phyloP scores from a whole-genome alignment of 371 early-diverging fungal genomes.

The Quaeritorhiza haematococci region DNA sequence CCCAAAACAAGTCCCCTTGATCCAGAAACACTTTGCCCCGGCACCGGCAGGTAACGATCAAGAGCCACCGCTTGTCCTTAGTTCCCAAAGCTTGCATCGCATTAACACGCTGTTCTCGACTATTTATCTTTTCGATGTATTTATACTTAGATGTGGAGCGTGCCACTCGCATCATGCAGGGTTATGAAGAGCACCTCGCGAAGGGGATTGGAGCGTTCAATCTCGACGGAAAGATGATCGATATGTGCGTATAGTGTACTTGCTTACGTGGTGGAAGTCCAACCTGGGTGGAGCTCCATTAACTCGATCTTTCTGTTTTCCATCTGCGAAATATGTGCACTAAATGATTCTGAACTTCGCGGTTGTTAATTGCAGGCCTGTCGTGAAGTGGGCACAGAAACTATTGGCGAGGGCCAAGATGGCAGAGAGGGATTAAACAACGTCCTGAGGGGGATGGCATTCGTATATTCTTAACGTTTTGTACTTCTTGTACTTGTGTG shows the following conservation, averaged over 20 bases:
- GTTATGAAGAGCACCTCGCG: constrained; percentile 56
- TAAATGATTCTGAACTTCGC: neutral
- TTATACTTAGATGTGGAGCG: constrained; percentile 46
- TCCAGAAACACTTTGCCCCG: constrained; percentile 74
- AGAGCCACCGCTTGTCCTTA: neutral
- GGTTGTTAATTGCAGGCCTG: constrained; percentile 27
- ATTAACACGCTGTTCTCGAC: neutral
- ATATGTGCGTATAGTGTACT: constrained; percentile 26
- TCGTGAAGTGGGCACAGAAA: constrained; percentile 52
- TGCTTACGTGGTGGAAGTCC: neutral
- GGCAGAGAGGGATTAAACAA: too few relatives aligned
- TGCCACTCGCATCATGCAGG: constrained; percentile 61
- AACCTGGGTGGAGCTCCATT: neutral
- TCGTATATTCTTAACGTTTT: too few relatives aligned
- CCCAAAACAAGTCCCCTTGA: constrained; percentile 78
- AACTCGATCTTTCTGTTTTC: too few relatives aligned
- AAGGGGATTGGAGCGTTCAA: constrained; percentile 84
- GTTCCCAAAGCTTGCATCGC: neutral
- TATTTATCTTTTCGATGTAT: neutral
- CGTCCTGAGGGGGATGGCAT: too few relatives aligned
- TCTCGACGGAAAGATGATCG: constrained; percentile 81
- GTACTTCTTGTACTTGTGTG: too few relatives aligned
- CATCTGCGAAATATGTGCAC: too few relatives aligned
- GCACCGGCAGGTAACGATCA: constrained; percentile 53
- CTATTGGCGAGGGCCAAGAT: too few relatives aligned